A percentile compares a stretch with the other conserved stretches of the same genome.
These are phyloP conservation scores for Coemansia asiatica DNA, from an alignment of 192 early-diverging fungal genomes.

Conservation along the genomic window DNA sequence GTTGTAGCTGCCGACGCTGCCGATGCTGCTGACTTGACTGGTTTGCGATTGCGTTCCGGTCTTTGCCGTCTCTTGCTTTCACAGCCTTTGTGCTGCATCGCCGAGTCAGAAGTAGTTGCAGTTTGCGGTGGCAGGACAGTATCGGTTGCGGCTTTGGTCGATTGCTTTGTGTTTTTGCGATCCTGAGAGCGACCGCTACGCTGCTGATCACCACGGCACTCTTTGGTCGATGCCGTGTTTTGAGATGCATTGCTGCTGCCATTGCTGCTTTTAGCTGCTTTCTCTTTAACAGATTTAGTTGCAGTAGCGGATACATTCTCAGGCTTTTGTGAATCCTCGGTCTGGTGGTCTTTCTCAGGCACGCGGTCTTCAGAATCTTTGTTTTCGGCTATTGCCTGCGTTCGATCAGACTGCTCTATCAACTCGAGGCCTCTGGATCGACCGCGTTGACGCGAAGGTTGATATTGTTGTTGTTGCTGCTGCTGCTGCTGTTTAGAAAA, in stretches of 20 bases:
- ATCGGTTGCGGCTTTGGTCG: neutral
- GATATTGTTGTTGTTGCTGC: neutral
- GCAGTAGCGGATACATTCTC: neutral
- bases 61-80: constrained; percentile 1
- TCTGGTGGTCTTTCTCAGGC: neutral
- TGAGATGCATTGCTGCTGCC: neutral
- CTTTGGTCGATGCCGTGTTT: neutral
- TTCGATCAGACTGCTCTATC: constrained; percentile 4
- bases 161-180: neutral
- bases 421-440: neutral
- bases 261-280: neutral
- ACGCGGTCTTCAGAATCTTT: neutral
- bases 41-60: neutral
- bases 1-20: neutral
- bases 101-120: neutral
- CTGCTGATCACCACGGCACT: neutral
- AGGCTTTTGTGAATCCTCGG: neutral
- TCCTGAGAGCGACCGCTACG: neutral
- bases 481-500: neutral
- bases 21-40: neutral
- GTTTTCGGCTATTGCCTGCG: neutral
- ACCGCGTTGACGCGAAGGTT: neutral
- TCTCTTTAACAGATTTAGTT: neutral
- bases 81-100: neutral
- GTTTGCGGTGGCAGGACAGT: neutral